Conservation (phyloP, 768 basidiomycete species). For the Nevesoporus exiguus region DNA sequence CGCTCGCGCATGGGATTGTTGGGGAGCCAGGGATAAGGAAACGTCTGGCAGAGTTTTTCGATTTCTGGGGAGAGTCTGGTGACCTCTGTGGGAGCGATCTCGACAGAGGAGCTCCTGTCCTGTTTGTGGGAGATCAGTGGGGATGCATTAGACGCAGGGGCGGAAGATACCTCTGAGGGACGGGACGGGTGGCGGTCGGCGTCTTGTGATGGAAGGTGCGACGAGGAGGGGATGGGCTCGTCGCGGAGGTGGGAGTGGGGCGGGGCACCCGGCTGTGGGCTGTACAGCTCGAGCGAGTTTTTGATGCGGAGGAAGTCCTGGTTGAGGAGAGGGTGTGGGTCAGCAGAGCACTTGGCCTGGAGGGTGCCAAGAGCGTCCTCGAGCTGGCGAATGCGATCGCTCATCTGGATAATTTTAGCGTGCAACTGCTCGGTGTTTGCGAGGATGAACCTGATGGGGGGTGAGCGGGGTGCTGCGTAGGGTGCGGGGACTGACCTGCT, state of each 20-base stretch:
- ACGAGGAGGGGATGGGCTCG: slow-evolving; percentile 14
- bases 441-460: slow-evolving; percentile 52
- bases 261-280: slow-evolving; percentile 23
- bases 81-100: slow-evolving; percentile 17
- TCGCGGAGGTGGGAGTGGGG: background rate
- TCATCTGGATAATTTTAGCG: slow-evolving; percentile 57
- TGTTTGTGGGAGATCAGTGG: slow-evolving; percentile 4
- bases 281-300: slow-evolving; percentile 64
- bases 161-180: slow-evolving; percentile 23
- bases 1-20: slow-evolving; percentile 61
- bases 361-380: slow-evolving; percentile 54
- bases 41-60: slow-evolving; percentile 56
- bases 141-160: background rate
- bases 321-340: slow-evolving; percentile 52
- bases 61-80: slow-evolving; percentile 31
- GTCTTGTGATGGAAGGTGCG: slow-evolving; percentile 3
- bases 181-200: slow-evolving; percentile 6
- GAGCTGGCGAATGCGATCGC: slow-evolving; percentile 60
- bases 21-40: slow-evolving; percentile 67
- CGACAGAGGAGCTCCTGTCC: slow-evolving; percentile 26
- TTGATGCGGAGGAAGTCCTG: slow-evolving; percentile 62
- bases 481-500: slow-evolving; percentile 44
- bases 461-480: slow-evolving; percentile 5
- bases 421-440: slow-evolving; percentile 67
- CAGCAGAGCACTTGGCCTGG: slow-evolving; percentile 39